A percentile compares a stretch with the other conserved stretches of the same genome.
phyloP scores from a whole-genome alignment of 129 eudicot genomes.

The Helichrysum umbraculigerum region DNA sequence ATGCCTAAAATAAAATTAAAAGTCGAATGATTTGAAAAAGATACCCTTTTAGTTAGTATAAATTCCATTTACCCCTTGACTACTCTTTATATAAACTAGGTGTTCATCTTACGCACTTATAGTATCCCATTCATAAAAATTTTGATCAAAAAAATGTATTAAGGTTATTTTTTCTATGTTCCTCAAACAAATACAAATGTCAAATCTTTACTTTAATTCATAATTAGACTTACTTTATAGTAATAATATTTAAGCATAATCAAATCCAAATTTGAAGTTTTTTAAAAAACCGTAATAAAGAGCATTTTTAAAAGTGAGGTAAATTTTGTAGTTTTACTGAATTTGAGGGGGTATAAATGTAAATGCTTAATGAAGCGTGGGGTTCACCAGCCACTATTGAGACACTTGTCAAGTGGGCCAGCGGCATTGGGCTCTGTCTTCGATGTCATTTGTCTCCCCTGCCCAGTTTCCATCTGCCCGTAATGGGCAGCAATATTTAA shows the following conservation, averaged over 20 bases:
- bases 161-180: no score
- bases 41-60: background rate
- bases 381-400: conserved; percentile 27
- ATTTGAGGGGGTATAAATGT: background rate
- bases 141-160: background rate
- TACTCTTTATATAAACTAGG: no score
- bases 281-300: no score
- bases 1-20: background rate
- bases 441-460: conserved; percentile 43
- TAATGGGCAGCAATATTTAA: conserved; percentile 20
- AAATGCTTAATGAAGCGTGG: conserved; percentile 6
- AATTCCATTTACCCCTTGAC: background rate
- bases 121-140: background rate
- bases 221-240: no score
- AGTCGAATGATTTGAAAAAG: background rate
- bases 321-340: background rate
- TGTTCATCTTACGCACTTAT: no score
- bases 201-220: no score
- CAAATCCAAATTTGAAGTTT: no score
- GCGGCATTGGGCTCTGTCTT: conserved; percentile 32
- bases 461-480: conserved; percentile 40
- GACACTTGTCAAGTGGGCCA: conserved; percentile 43
- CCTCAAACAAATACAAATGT: no score
- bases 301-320: no score
- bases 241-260: no score